These are phyloP conservation scores for Irpex rosettiformis DNA, from an alignment of 1,284 basidiomycete genomes.

Conservation along the genomic window DNA sequence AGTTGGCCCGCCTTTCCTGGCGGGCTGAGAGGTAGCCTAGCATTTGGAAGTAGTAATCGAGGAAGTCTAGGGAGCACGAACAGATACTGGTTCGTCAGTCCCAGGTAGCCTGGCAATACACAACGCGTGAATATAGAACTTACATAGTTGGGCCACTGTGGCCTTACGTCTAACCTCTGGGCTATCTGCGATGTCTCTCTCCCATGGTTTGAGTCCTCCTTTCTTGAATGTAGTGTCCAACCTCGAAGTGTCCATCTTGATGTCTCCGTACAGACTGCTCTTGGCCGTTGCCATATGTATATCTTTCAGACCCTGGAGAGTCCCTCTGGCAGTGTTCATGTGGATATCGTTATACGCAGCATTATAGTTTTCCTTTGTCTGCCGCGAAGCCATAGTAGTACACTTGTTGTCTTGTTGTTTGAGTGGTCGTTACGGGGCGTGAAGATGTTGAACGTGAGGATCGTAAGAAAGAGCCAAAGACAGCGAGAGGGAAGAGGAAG, in stretches of 20 bases:
- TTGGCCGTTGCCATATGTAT: slow-evolving; percentile 69
- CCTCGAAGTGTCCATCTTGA: slow-evolving; percentile 66
- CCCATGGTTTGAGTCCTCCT: slow-evolving; percentile 71
- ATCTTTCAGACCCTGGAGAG: slow-evolving; percentile 43
- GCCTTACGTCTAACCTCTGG: slow-evolving; percentile 89
- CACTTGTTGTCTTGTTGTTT: background rate
- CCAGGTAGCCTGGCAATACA: background rate
- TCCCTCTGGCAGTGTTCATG: slow-evolving; percentile 70
- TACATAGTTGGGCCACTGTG: slow-evolving; percentile 93
- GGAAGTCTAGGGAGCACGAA: slow-evolving; percentile 60
- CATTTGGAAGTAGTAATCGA: slow-evolving; percentile 93
- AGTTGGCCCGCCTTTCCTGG: slow-evolving; percentile 77
- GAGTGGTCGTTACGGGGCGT: background rate
- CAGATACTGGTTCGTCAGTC: slow-evolving; percentile 9
- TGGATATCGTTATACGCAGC: slow-evolving; percentile 47
- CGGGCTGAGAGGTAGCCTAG: slow-evolving; percentile 84
- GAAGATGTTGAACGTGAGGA: background rate
- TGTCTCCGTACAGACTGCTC: slow-evolving; percentile 47
- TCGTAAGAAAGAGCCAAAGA: background rate
- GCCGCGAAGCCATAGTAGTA: slow-evolving; percentile 6
- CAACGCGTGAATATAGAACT: slow-evolving; percentile 27
- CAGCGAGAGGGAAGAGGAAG: too few species aligned
- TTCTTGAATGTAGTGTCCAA: slow-evolving; percentile 51
- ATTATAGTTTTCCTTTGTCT: slow-evolving; percentile 13
- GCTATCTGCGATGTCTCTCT: slow-evolving; percentile 78